Conservation (phyloP, 257 asterid species). For the Nicotiana tomentosiformis region DNA sequence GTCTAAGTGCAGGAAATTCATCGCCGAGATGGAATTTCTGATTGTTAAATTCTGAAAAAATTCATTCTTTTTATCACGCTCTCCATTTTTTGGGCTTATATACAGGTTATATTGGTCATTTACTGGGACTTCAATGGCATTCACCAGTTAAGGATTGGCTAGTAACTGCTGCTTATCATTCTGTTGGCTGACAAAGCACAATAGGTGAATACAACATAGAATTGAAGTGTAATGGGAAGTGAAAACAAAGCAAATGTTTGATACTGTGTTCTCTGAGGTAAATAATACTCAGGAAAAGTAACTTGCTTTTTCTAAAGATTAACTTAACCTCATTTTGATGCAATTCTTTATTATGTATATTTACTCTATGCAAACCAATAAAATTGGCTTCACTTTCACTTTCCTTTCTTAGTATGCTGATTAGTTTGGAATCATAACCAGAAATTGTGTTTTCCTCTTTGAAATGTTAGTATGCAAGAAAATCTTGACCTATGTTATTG, state of each 20-base stretch:
- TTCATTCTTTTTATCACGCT: neutral
- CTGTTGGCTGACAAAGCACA: neutral
- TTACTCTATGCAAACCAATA: neutral
- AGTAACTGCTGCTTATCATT: neutral
- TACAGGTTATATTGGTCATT: neutral
- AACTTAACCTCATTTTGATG: neutral
- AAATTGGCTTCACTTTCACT: neutral
- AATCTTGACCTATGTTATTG: neutral
- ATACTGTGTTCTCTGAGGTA: neutral
- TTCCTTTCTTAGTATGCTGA: neutral
- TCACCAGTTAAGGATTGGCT: neutral
- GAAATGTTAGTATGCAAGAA: neutral
- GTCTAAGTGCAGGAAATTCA: conserved; percentile 54
- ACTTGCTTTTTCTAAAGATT: neutral
- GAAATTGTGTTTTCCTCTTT: neutral
- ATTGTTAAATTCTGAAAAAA: neutral
- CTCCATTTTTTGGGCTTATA: neutral
- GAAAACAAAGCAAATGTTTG: neutral
- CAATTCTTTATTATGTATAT: neutral
- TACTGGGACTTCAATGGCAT: neutral
- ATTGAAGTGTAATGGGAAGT: neutral
- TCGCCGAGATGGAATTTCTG: conserved; percentile 88
- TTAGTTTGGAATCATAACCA: neutral
- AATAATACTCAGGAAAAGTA: neutral
- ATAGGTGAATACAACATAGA: neutral